Evolutionary conservation across 176 grass and related monocot genomes (phyloP), one percentile per base, ranked within the genome.

Genomic region (Paspalum vaginatum): DNA sequence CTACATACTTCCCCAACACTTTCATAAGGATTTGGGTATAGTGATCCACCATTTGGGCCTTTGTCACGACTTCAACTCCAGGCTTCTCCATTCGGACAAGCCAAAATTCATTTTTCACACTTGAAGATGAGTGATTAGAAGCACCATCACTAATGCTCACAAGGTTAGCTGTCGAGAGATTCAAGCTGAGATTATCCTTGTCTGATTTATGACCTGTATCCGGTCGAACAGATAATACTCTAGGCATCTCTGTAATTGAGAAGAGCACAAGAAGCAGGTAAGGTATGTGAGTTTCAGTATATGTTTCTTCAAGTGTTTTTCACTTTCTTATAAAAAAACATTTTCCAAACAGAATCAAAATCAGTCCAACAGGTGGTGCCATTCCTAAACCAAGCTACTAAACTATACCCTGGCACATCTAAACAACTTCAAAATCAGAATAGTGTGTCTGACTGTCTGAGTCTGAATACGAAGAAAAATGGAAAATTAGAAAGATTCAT

Each of bases 1-100:
- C 13, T 67, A 81, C 90, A 91, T 89, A 98, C 90, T 95, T 98
- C 18, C 90, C 90, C 87, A 93, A 68, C 73, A 95, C 84, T 86
- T 95, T 93, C 56, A 67, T 61, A 17, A 98, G 81, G 65, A 88
- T 93, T 63, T 83, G 92, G 65, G 90, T 79, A 72, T 91, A 98
- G 52, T 91, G 72, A 62, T 95, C 96, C 61, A 98, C 90, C 86
- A 95, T 92, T 82, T 95, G 90, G 43, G 90, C 88, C 82, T 91
- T 93, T 46, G 92, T 95, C 69, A 95, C 92, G 61, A 95, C 88
- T 91, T 95, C 88, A 75, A 91, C 88, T 60, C 84, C 81, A 7
- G 92, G 92, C 59, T 95, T 98, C 71, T 88, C 88, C 79, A 92
- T 89, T 78, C 70, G 79, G 68, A 99, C 88, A 62, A 99, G 75